Evolutionary conservation across 768 basidiomycete species (phyloP).

Genomic region (Multifurca ochricompacta): DNA sequence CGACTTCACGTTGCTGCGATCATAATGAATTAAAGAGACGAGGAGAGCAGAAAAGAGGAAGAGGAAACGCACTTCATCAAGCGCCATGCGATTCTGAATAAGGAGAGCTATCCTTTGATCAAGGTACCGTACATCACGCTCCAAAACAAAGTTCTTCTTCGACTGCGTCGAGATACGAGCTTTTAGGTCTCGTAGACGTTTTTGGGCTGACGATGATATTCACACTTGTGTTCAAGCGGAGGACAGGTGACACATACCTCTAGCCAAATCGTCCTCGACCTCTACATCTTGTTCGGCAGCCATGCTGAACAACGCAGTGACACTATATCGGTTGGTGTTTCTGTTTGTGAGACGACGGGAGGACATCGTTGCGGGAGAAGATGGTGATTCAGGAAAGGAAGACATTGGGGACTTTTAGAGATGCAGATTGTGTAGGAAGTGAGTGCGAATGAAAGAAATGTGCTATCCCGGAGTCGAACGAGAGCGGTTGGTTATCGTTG

Average conservation of each 20-base stretch:
- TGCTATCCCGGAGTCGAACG: slow-evolving; percentile 12
- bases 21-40: slow-evolving; percentile 16
- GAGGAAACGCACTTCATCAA: slow-evolving; percentile 65
- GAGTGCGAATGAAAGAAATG: slow-evolving; percentile 9
- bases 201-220: slow-evolving; percentile 62
- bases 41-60: background rate
- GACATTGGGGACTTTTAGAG: slow-evolving; percentile 34
- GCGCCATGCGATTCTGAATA: slow-evolving; percentile 97
- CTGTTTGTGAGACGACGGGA: slow-evolving; percentile 77
- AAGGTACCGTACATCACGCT: slow-evolving; percentile 96
- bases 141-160: slow-evolving; percentile 99
- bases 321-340: slow-evolving; percentile 94
- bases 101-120: slow-evolving; percentile 95
- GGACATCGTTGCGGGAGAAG: slow-evolving; percentile 58
- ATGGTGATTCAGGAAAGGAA: slow-evolving; percentile 56
- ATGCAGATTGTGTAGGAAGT: background rate
- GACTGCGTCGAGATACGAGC: slow-evolving; percentile 95
- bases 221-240: slow-evolving; percentile 3
- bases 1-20: slow-evolving; percentile 84
- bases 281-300: slow-evolving; percentile 98
- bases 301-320: slow-evolving; percentile 94
- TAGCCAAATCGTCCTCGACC: slow-evolving; percentile 92
- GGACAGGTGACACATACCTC: slow-evolving; percentile 48
- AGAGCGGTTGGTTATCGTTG: slow-evolving; percentile 1
- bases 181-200: slow-evolving; percentile 92